Conservation (phyloP, 176 grass and related monocot species). For the Rhynchospora tenuis region DNA sequence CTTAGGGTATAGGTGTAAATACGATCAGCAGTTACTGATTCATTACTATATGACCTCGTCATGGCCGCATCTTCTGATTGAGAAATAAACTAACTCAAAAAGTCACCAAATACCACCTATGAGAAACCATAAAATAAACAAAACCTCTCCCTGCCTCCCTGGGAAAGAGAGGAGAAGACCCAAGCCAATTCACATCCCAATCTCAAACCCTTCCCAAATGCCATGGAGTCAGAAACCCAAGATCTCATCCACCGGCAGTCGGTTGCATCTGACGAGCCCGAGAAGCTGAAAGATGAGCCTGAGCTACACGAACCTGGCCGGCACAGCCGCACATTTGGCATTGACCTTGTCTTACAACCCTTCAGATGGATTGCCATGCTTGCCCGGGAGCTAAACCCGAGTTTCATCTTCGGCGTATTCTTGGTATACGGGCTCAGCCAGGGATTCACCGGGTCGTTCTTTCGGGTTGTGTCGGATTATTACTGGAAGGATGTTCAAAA, state of each 20-base stretch:
- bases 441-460: constrained; percentile 68
- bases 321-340: background rate
- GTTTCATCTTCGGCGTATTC: constrained; percentile 67
- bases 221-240: constrained; percentile 34
- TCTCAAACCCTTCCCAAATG: constrained; percentile 15
- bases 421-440: constrained; percentile 85
- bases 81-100: constrained; percentile 10
- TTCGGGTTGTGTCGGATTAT: constrained; percentile 72
- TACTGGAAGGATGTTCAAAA: constrained; percentile 97
- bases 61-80: background rate
- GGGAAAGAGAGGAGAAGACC: background rate
- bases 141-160: background rate
- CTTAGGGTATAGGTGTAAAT: background rate
- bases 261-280: background rate
- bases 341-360: constrained; percentile 32
- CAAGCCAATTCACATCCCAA: constrained; percentile 12
- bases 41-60: background rate
- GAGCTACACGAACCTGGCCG: background rate
- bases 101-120: background rate
- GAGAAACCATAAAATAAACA: constrained; percentile 2
- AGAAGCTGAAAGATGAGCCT: background rate
- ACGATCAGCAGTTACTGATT: background rate
- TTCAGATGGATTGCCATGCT: constrained; percentile 76
- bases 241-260: constrained; percentile 29
- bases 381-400: constrained; percentile 69